phyloP scores from a whole-genome alignment of 129 eudicot species.

The Tanacetum coccineum region DNA sequence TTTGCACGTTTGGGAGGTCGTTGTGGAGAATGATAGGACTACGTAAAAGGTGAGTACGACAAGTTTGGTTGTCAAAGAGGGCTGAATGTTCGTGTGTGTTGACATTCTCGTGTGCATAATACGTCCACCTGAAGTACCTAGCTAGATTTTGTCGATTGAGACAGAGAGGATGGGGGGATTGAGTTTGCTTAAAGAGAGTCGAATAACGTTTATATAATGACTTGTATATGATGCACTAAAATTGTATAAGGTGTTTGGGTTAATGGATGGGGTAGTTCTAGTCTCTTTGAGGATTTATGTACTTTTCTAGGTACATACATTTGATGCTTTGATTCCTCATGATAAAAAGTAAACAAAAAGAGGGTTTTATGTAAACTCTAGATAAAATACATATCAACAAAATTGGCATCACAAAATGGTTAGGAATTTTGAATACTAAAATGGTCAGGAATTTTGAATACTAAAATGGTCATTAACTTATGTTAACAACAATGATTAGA shows the following conservation, averaged over 20 bases:
- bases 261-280: constrained; percentile 8
- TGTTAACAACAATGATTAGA: not conserved
- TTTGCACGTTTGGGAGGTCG: constrained; percentile 66
- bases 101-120: constrained; percentile 11
- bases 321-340: constrained; percentile 24
- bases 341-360: too few species aligned
- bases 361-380: too few species aligned
- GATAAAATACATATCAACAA: too few species aligned
- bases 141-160: constrained; percentile 18
- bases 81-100: constrained; percentile 26
- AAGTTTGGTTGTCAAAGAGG: constrained; percentile 23
- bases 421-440: too few species aligned
- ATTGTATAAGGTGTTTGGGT: not conserved
- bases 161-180: not conserved
- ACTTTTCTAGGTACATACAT: constrained; percentile 17
- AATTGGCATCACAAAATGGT: too few species aligned
- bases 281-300: not conserved
- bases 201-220: constrained; percentile 6
- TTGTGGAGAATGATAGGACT: constrained; percentile 28
- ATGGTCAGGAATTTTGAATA: too few species aligned
- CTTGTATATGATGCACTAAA: constrained; percentile 12
- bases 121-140: not conserved
- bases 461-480: too few species aligned
- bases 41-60: constrained; percentile 27
- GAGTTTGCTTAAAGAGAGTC: not conserved